Evolutionary conservation across 2,329 filamentous ascomycete genomes (phyloP).

Genomic region (Magnaporthiopsis poae): DNA sequence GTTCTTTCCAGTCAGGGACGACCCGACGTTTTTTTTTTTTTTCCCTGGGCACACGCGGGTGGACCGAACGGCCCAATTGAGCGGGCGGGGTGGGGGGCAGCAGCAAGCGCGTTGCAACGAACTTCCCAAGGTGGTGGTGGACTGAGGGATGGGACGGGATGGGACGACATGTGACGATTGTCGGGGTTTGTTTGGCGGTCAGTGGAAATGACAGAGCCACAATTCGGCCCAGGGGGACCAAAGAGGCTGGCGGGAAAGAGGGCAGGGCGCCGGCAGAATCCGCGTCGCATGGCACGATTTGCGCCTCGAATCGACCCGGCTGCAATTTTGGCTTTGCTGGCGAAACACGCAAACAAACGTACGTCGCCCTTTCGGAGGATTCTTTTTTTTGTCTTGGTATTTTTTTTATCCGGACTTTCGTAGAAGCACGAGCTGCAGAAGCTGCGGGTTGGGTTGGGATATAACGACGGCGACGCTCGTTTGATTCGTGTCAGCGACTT

Average conservation of each 20-base stretch:
- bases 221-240: neutral
- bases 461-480: neutral
- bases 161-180: conserved; percentile 8
- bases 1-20: neutral
- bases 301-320: conserved; percentile 1
- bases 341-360: neutral
- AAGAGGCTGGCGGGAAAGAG: neutral
- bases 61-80: neutral
- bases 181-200: neutral
- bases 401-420: too few relatives aligned
- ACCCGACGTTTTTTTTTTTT: neutral
- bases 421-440: neutral
- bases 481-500: neutral
- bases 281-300: conserved; percentile 7
- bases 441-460: neutral
- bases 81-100: too few relatives aligned
- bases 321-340: neutral
- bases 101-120: neutral
- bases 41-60: neutral
- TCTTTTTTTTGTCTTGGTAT: neutral
- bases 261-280: conserved; percentile 1
- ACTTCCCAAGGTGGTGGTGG: neutral
- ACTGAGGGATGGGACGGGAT: conserved; percentile 5
- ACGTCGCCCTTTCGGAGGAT: neutral
- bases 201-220: conserved; percentile 3